phyloP scores from a whole-genome alignment of 192 early-diverging fungal species.

The Entomortierella beljakovae region DNA sequence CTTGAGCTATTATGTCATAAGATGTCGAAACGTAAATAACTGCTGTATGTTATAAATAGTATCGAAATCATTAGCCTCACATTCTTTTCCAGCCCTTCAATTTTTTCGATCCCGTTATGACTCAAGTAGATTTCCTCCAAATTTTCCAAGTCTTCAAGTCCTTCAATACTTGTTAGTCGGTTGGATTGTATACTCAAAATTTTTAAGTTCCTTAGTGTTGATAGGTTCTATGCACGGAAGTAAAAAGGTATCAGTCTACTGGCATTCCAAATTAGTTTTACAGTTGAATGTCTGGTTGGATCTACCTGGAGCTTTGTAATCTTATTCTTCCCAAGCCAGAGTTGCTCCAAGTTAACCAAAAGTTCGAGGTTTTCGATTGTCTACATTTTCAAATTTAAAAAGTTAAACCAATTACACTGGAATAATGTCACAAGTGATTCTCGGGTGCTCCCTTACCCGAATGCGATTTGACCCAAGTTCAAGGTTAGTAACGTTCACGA shows the following conservation, averaged over 20 bases:
- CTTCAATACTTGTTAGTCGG: conserved; percentile 81
- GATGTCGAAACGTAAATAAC: too few species aligned
- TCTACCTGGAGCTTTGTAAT: conserved; percentile 81
- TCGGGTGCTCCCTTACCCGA: conserved; percentile 60
- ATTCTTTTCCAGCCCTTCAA: conserved; percentile 87
- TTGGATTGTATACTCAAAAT: conserved; percentile 90
- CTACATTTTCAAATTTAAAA: conserved; percentile 51
- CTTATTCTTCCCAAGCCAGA: conserved; percentile 99
- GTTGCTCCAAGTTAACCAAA: conserved; percentile 84
- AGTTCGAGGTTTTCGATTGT: conserved; percentile 84
- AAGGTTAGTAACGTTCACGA: conserved; percentile 81
- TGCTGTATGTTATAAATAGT: not conserved
- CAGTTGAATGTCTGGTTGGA: not conserved
- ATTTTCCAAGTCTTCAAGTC: conserved; percentile 70
- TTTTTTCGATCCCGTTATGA: conserved; percentile 86
- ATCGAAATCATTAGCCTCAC: conserved; percentile 35
- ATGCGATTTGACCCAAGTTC: conserved; percentile 98
- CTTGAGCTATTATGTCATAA: too few species aligned
- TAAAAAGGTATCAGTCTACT: not conserved
- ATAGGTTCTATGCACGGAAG: conserved; percentile 63
- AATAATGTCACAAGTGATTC: too few species aligned
- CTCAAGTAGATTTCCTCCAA: conserved; percentile 94
- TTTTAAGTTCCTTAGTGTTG: conserved; percentile 69
- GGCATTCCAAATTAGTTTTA: too few species aligned
- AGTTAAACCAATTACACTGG: too few species aligned